phyloP scores from a whole-genome alignment of 495 filamentous ascomycete genomes.

The Annulohypoxylon maeteangense region DNA sequence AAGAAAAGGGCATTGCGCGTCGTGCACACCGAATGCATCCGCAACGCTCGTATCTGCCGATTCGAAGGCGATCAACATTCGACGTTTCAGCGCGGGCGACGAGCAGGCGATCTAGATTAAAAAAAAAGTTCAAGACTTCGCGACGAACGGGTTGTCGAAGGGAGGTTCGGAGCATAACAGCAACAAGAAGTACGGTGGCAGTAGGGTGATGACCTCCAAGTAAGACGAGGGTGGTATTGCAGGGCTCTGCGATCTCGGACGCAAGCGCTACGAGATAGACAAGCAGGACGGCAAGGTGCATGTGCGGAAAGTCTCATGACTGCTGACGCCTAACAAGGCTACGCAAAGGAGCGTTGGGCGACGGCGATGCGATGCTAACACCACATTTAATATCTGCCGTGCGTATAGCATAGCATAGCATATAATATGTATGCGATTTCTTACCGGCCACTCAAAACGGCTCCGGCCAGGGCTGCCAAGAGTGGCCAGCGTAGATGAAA shows the following conservation, averaged over 20 bases:
- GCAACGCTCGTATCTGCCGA: conserved; percentile 8
- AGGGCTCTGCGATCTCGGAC: conserved; percentile 41
- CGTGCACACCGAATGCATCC: background rate
- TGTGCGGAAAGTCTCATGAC: conserved; percentile 36
- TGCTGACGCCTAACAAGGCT: conserved; percentile 20
- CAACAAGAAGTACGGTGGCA: background rate
- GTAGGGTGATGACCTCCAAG: conserved; percentile 37
- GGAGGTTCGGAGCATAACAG: background rate
- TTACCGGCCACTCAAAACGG: conserved; percentile 13
- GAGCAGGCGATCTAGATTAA: background rate
- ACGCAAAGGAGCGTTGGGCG: conserved; percentile 6
- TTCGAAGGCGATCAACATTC: conserved; percentile 8
- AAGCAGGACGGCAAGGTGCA: conserved; percentile 41
- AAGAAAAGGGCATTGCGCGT: background rate
- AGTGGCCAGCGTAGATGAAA: conserved; percentile 10
- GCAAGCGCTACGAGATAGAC: conserved; percentile 25
- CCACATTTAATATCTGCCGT: background rate
- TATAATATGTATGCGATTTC: conserved; percentile 18
- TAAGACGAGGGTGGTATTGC: conserved; percentile 41
- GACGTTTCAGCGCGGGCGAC: conserved; percentile 3
- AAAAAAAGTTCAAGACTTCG: conserved; percentile 1
- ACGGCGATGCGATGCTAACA: background rate
- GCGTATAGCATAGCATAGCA: background rate
- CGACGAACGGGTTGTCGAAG: background rate
- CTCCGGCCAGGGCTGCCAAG: conserved; percentile 5